Percentiles rank a stretch among this genome's conserved stretches.
Conservation (phyloP, 2,329 filamentous ascomycete species). For the Trichoderma aggressivum region DNA sequence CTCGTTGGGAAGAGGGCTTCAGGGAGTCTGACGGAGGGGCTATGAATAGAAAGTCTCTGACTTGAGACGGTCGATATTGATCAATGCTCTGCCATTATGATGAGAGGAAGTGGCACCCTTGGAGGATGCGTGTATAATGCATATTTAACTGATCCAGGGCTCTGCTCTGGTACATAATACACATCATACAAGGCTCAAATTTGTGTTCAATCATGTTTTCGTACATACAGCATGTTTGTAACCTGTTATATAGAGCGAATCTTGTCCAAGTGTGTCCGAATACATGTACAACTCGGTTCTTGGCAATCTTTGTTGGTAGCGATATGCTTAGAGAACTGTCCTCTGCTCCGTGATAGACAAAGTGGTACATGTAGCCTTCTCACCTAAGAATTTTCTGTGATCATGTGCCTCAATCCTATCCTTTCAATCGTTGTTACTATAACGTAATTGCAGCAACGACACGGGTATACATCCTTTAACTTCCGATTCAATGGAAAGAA, state of each 20-base stretch:
- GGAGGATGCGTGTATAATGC: not conserved
- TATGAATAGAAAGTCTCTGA: not conserved
- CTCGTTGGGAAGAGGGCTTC: not conserved
- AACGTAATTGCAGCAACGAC: not conserved
- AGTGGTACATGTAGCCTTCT: not conserved
- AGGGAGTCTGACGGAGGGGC: no score
- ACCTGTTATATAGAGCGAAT: not conserved
- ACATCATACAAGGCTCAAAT: not conserved
- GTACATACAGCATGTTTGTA: not conserved
- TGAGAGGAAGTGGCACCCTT: not conserved
- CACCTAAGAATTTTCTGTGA: not conserved
- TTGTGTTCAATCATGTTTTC: not conserved
- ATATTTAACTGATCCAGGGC: not conserved
- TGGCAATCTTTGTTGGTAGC: not conserved
- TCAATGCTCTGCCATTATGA: not conserved
- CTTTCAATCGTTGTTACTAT: not conserved
- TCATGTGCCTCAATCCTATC: not conserved
- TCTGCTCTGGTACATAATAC: not conserved
- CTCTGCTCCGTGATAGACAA: not conserved
- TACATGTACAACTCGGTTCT: not conserved
- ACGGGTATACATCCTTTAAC: not conserved
- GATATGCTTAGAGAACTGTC: rapidly evolving
- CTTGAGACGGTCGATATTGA: not conserved
- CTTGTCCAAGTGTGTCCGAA: not conserved
- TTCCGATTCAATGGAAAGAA: not conserved